Base-by-base conservation (phyloP, 306 rosid genomes). In the Trifolium dubium region DNA sequence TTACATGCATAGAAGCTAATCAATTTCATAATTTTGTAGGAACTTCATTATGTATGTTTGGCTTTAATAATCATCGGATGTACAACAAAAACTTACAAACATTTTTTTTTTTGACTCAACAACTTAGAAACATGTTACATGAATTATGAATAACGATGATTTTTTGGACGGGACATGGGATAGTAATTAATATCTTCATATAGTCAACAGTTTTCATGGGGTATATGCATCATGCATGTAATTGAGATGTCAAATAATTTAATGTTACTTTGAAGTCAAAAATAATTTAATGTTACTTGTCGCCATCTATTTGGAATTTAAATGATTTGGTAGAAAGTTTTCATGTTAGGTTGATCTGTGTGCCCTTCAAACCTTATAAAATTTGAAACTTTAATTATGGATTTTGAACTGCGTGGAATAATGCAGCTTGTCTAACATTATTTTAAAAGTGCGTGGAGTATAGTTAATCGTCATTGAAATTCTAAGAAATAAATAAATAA, bases 211-310 rank as follows among this genome's bases (percentile, higher is more conserved):
- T 59, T 59, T n/a, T 40, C 19, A 43, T 44, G 23, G 31, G 30
- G 34, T 28, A 35, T 34, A 35, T 47, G 46, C 37, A 44, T 63
- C 29, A 10, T 73, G 71, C 63, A 74, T 75, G 72, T 64, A 64
- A 75, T 51, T 74, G 15, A n/a, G 19, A 19, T 50, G 3, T 51
- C 37, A 64, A 50, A 65, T 49, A 50, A 50, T 10, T 60, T 72
- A 43, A 29, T 41, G 10, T 54, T 10, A 5, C 12, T n/a, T 18
- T n/a, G n/a, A n/a, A n/a, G n/a, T n/a, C n/a, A n/a, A n/a, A 64
- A 50, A 65, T 49, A 50, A 50, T 10, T 60, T 72, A 43, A 29
- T 41, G 10, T 54, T 10, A 5, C 12, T n/a, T 18, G 69, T 73
- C 78, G 28, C 50, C 50, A 32, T 62, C 39, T 34, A 15, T 59